phyloP scores from a whole-genome alignment of 2,329 filamentous ascomycete genomes.

The Cladorrhinum sp. region DNA sequence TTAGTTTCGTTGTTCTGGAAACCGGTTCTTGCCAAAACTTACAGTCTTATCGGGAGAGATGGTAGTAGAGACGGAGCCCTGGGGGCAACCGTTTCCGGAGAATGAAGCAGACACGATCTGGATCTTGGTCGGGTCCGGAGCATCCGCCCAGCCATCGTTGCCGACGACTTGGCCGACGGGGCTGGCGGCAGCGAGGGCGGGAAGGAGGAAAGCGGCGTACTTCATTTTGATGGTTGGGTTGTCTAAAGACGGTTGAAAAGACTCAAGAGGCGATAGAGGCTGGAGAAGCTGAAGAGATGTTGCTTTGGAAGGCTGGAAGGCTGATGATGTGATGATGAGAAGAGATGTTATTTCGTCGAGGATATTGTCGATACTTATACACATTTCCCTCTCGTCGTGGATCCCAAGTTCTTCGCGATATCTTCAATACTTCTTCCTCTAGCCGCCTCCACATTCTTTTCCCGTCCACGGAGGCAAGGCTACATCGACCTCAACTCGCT shows the following conservation, averaged over 20 bases:
- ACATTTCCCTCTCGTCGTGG: slow-evolving; percentile 15
- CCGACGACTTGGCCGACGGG: slow-evolving; percentile 28
- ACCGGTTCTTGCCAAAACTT: slow-evolving; percentile 13
- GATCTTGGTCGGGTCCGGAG: slow-evolving; percentile 41
- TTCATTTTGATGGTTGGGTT: slow-evolving; percentile 35
- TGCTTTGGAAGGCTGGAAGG: slow-evolving; percentile 20
- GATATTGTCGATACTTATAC: slow-evolving; percentile 28
- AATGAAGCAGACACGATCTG: slow-evolving; percentile 40
- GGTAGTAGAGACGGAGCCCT: slow-evolving; percentile 41
- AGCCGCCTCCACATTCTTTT: slow-evolving; percentile 19
- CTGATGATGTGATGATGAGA: slow-evolving; percentile 24
- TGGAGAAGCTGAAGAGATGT: slow-evolving; percentile 11
- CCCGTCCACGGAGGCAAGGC: slow-evolving; percentile 26
- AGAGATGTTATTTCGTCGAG: slow-evolving; percentile 19
- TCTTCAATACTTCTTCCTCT: slow-evolving; percentile 10
- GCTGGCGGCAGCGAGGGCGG: slow-evolving; percentile 37
- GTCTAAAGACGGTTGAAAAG: slow-evolving; percentile 8
- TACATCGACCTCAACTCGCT: slow-evolving; percentile 15
- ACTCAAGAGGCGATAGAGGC: slow-evolving; percentile 9
- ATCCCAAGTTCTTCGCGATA: slow-evolving; percentile 13
- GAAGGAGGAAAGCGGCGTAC: slow-evolving; percentile 36
- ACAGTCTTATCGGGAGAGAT: slow-evolving; percentile 43
- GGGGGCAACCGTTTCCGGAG: slow-evolving; percentile 45
- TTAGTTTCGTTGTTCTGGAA: slow-evolving; percentile 5
- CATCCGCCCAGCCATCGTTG: slow-evolving; percentile 33